These are phyloP conservation scores for Rhizopogon sp. DNA, from an alignment of 768 basidiomycete species.

Conservation along the genomic window DNA sequence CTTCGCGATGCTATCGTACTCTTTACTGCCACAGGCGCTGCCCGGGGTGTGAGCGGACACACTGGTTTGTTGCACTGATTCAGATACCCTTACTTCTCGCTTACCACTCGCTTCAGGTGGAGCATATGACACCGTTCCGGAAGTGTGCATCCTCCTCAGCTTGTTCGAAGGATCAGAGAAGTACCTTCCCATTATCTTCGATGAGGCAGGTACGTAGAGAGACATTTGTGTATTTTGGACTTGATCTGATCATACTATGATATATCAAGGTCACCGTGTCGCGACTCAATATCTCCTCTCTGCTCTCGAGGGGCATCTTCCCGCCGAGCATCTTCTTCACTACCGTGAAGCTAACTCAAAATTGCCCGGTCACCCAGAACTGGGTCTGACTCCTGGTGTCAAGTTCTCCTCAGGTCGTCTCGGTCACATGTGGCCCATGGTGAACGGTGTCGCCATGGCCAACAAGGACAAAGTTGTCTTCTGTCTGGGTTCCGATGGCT, in stretches of 20 bases:
- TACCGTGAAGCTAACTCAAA: conserved; percentile 85
- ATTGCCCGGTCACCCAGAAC: conserved; percentile 86
- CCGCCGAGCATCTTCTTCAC: conserved; percentile 72
- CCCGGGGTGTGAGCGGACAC: conserved; percentile 83
- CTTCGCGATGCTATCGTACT: conserved; percentile 81
- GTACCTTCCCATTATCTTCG: conserved; percentile 68
- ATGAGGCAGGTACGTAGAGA: conserved; percentile 67
- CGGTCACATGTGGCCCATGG: conserved; percentile 86
- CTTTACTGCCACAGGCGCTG: conserved; percentile 83
- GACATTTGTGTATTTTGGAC: neutral
- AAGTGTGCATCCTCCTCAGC: conserved; percentile 74
- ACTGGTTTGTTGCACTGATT: conserved; percentile 42
- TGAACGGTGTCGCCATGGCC: conserved; percentile 82
- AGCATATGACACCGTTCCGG: conserved; percentile 75
- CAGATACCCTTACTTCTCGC: neutral
- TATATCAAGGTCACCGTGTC: conserved; percentile 69
- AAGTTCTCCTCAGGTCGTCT: conserved; percentile 93
- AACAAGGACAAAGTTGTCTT: conserved; percentile 75
- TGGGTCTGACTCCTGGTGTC: conserved; percentile 87
- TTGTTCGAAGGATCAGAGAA: conserved; percentile 62
- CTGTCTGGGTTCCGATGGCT: conserved; percentile 84
- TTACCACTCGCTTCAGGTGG: conserved; percentile 36
- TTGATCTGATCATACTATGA: neutral
- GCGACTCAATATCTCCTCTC: conserved; percentile 86
- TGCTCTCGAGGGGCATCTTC: conserved; percentile 67